These are phyloP conservation scores for Coniochaeta prunicola DNA, from an alignment of 2,329 filamentous ascomycete species.

Conservation along the genomic window DNA sequence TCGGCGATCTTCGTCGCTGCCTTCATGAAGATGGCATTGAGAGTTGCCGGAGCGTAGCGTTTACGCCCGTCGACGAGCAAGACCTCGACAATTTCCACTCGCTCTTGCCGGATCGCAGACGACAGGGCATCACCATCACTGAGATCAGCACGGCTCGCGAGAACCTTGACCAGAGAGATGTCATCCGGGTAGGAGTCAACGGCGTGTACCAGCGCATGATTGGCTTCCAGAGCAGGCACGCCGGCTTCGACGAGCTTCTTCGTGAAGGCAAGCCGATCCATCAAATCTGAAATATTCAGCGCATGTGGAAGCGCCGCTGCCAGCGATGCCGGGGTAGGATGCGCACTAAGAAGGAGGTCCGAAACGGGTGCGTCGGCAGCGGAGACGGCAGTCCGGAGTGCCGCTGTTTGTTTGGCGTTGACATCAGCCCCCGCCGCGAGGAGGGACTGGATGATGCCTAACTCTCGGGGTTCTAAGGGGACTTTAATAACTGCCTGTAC, in stretches of 20 bases:
- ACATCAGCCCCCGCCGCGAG: constrained; percentile 45
- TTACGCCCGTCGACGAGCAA: constrained; percentile 28
- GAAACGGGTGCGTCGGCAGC: constrained; percentile 35
- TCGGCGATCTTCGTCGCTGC: constrained; percentile 32
- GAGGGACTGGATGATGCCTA: constrained; percentile 38
- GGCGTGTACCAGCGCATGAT: constrained; percentile 43
- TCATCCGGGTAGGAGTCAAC: constrained; percentile 41
- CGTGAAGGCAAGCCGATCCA: constrained; percentile 43
- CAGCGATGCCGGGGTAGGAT: constrained; percentile 34
- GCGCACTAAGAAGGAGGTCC: constrained; percentile 38
- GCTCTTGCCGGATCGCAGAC: constrained; percentile 36
- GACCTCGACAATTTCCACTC: constrained; percentile 36
- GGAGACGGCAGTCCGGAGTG: constrained; percentile 43
- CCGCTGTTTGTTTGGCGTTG: constrained; percentile 43
- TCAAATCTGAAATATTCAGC: constrained; percentile 40
- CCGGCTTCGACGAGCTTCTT: constrained; percentile 43
- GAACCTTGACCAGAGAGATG: constrained; percentile 34
- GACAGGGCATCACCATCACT: constrained; percentile 41
- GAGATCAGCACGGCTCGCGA: constrained; percentile 40
- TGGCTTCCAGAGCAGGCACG: constrained; percentile 38
- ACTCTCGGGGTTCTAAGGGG: constrained; percentile 26
- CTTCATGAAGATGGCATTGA: constrained; percentile 34
- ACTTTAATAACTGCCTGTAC: constrained; percentile 36
- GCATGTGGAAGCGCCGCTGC: constrained; percentile 44
- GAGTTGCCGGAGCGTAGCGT: constrained; percentile 27